These are phyloP conservation scores for Alectoria sarmentosa DNA, from an alignment of 495 filamentous ascomycete genomes.

Conservation along the genomic window DNA sequence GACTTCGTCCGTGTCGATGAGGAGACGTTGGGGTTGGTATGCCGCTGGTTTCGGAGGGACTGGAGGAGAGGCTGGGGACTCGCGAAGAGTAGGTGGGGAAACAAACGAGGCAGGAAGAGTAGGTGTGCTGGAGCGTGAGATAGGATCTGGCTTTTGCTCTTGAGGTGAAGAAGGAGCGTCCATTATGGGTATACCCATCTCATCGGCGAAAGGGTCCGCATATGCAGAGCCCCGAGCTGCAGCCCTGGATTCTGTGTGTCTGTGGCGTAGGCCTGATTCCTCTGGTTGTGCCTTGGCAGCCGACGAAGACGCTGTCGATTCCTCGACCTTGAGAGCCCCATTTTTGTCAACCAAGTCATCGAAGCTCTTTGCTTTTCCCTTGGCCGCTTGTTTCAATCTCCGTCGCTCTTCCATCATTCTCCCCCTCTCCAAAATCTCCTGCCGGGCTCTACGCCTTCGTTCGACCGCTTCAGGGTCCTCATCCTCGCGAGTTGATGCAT, in stretches of 20 bases:
- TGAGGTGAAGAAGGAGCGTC: not conserved
- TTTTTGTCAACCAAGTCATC: constrained; percentile 50
- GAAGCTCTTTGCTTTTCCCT: constrained; percentile 37
- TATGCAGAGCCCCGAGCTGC: constrained; percentile 43
- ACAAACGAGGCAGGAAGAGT: constrained; percentile 10
- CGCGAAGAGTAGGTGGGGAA: constrained; percentile 17
- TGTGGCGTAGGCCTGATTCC: constrained; percentile 40
- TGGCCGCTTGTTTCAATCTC: constrained; percentile 21
- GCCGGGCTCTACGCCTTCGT: constrained; percentile 57
- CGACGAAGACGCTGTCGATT: constrained; percentile 36
- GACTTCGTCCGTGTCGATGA: constrained; percentile 33
- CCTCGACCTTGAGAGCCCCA: constrained; percentile 37
- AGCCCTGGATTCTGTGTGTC: constrained; percentile 40
- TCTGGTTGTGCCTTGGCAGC: constrained; percentile 37
- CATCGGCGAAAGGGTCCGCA: constrained; percentile 55
- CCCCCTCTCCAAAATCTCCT: constrained; percentile 64
- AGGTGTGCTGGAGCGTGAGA: constrained; percentile 18
- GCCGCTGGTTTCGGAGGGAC: constrained; percentile 20
- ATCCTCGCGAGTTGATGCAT: constrained; percentile 51
- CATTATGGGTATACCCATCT: constrained; percentile 25
- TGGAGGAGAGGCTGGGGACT: constrained; percentile 16
- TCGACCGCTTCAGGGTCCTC: constrained; percentile 60
- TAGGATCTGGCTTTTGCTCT: constrained; percentile 1
- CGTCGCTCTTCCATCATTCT: constrained; percentile 37
- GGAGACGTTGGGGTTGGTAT: constrained; percentile 19